Base-by-base conservation (phyloP, 805 yeast genomes). In the Kodamaea kakaduensis region DNA sequence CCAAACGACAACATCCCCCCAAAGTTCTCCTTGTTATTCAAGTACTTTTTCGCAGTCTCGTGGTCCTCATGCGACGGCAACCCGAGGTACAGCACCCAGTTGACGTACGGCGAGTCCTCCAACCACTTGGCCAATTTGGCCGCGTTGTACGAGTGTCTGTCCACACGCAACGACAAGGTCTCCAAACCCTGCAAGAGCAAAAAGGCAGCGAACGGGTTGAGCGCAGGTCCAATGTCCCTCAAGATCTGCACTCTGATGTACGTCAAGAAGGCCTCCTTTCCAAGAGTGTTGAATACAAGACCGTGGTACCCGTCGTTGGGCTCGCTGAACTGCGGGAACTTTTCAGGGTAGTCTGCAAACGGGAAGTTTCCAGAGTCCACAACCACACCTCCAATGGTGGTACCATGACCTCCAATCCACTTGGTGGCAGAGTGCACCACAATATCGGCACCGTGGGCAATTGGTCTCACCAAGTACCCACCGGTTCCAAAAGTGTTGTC, bases 401-500 rank as follows among this genome's bases (percentile, higher is more conserved):
- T 87, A 56, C 97, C 97, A 57, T 89, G 97, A 41, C 97, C 97
- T 45, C 95, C 95, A 47, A 89, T 89, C 96, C 96, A 90, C 63
- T 89, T 89, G 41, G 97, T 89, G 37, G 96, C 96, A 42, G 96
- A 88, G 61, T 89, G 96, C 14, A 84, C 84, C 21, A 90, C 83
- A 46, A 89, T 82, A 58, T 89, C 96, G 31, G 87, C 97, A 47
- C 97, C 97, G 52, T 76, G 83, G 43, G 84, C 84, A 47, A 89
- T 64, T 43, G 97, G 97, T 47, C 75, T 78, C 41, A 85, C 76
- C 51, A 84, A 75, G 69, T 65, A 88, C 32, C 97, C 97, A 62
- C 95, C 97, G 28, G 96, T 96, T 56, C 96, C 97, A 52, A 89
- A 89, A 13, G 97, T 89, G 77, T 89, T 89, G 65, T 89, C 97